Evolutionary conservation across 1,284 basidiomycete genomes (phyloP), one percentile per base, ranked within the genome.

Genomic region (Ceratobasidium sp.): DNA sequence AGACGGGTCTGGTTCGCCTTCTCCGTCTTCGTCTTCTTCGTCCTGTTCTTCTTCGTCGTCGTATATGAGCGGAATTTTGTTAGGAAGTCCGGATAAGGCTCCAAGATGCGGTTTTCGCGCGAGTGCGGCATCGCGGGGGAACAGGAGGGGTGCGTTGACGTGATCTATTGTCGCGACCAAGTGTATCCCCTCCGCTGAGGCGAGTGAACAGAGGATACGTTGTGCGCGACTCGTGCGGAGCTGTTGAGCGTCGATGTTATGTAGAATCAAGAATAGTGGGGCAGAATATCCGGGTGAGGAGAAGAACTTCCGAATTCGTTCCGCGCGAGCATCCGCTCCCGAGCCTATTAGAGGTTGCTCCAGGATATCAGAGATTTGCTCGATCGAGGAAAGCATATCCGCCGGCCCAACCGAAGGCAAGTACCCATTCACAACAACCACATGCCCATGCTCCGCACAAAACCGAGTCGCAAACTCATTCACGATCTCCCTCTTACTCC

Each of bases 81-180:
- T 19, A 6, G 27, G 31, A 1, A 8, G 17, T 47, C 22, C 22
- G 22, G 53, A 48, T n/a, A 57, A 44, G 33, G 45, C 48, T 15
- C 56, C 48, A 7, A 60, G 22, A 54, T 79, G 41, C 45, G 84
- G 81, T 80, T 89, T 89, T 45, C 89, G 85, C 8, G 88, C 83
- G 67, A 88, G 86, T 22, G 85, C 81, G 77, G 91, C 91, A 9
- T 88, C 86, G 27, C 89, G 84, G 1, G 90, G 88, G 87, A 93
- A 97, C 15, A 97, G 86, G 22, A 95, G 85, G 0, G 94, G 89
- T 0, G 93, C 87, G 79, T 93, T 90, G 79, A 96, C 84, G 83
- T 96, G 93, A 83, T 98, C 96, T 65, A 96, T 86, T 24, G 95
- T 94, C 0, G 93, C 93, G 62, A 91, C 84, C 73, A 98, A 81